These are phyloP conservation scores for Sugiyamaella neomexicana DNA, from an alignment of 1,139 yeast genomes.

Conservation along the genomic window DNA sequence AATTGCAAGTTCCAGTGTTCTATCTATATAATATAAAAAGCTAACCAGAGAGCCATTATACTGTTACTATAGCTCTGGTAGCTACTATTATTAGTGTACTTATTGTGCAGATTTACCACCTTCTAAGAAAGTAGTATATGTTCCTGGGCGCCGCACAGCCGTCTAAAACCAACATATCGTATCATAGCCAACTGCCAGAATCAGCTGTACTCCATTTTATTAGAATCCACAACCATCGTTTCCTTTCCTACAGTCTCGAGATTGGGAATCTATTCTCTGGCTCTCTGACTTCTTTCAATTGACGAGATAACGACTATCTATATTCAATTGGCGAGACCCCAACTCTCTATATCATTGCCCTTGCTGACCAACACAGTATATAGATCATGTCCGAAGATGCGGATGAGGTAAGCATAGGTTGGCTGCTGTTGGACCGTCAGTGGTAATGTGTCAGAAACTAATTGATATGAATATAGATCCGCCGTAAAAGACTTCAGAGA, in stretches of 20 bases:
- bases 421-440: conserved; percentile 12
- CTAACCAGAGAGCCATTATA: too few species aligned
- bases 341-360: neutral
- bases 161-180: neutral
- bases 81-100: too few species aligned
- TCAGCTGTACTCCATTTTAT: neutral
- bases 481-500: conserved; percentile 35
- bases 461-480: conserved; percentile 28
- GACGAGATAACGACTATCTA: neutral
- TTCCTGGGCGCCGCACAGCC: neutral
- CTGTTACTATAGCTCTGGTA: too few species aligned
- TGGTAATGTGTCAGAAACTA: neutral
- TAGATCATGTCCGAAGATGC: conserved; percentile 23
- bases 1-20: too few species aligned
- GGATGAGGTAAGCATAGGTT: conserved; percentile 27
- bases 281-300: too few species aligned
- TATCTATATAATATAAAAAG: too few species aligned
- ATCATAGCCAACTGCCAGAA: too few species aligned
- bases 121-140: too few species aligned
- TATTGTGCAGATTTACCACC: too few species aligned
- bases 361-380: neutral
- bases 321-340: neutral
- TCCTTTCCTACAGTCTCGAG: too few species aligned
- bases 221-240: too few species aligned
- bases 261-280: too few species aligned